Evolutionary conservation across 441 rosid genomes (phyloP), one percentile per base, ranked within the genome.

Genomic region (Syzygium syzygioides): DNA sequence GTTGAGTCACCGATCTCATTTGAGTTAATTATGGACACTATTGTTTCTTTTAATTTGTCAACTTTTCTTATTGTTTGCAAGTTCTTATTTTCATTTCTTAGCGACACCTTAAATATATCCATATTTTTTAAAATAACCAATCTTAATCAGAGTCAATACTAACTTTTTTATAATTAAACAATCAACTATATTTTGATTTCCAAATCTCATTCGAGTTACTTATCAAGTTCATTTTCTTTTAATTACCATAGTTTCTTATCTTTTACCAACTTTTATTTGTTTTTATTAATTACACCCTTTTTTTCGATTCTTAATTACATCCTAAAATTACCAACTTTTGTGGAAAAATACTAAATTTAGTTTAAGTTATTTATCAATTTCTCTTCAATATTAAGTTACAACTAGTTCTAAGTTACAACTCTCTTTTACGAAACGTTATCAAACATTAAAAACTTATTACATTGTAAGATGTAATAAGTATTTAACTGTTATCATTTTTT

Each of bases 201-300:
- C 56, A 55, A 18, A 55, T 55, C 56, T 18, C 20, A 55, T 55
- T 55, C 18, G 5, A 55, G 56, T 55, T 55, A 55, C 56, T 55
- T 55, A 55, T 55, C 56, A 55, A 55, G 23, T 55, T 18, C 6
- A 41, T 45, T 45, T 45, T 45, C 9, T 45, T 45, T 28, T 60
- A 28, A 60, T 60, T 60, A 28, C 1, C 8, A 28, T 26, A 28
- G 28, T 60, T 28, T 28, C 32, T 60, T 13, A 26, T 26, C 1
- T 28, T 3, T 28, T 60, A 57, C 32, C n/a, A 60, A 0, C 0
- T 6, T 28, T 60, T 13, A 0, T 60, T 60, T 60, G 4, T 12
- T 60, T 60, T 0, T 26, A 9, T 60, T 60, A 60, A 60, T 60
- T 28, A 60, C 32, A 26, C 66, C 2, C 5, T 60, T 45, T 45